These are phyloP conservation scores for Eucalyptus pumila DNA, from an alignment of 345 rosid species.

Conservation along the genomic window DNA sequence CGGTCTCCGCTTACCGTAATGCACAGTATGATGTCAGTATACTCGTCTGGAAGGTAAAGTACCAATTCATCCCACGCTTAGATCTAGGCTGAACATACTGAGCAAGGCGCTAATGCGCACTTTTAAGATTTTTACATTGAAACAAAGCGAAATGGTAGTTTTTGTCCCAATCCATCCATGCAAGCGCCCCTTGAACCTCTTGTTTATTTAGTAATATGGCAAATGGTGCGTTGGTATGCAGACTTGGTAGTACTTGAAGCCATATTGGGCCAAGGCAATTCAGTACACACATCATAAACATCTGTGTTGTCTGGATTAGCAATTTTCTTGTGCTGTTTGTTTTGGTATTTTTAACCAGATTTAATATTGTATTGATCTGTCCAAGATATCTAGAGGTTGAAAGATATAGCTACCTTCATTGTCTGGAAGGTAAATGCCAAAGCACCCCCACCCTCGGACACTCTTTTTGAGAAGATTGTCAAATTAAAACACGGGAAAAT, in stretches of 20 bases:
- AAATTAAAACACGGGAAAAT: not conserved
- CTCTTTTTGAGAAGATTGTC: not conserved
- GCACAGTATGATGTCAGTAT: conserved; percentile 37
- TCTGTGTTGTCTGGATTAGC: not conserved
- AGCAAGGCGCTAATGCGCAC: not conserved
- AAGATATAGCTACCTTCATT: not conserved
- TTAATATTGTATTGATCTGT: not conserved
- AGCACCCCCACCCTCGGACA: not conserved
- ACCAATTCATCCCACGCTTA: not conserved
- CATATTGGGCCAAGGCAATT: not conserved
- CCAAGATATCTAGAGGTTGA: not conserved
- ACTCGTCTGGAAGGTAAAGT: conserved; percentile 44
- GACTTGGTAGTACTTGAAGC: not conserved
- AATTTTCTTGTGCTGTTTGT: not conserved
- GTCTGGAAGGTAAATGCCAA: not conserved
- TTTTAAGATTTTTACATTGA: not conserved
- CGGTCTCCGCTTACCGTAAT: conserved; percentile 24
- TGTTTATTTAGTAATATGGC: not conserved
- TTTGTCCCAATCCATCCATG: not conserved
- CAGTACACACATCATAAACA: not conserved
- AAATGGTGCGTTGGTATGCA: not conserved
- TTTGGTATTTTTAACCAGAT: not conserved
- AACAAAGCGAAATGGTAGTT: not conserved
- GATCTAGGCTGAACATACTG: not conserved
- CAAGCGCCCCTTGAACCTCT: not conserved